Percentiles rank a stretch among this genome's conserved stretches.
Conservation (phyloP, 768 basidiomycete species). For the Leccinellum luteum region DNA sequence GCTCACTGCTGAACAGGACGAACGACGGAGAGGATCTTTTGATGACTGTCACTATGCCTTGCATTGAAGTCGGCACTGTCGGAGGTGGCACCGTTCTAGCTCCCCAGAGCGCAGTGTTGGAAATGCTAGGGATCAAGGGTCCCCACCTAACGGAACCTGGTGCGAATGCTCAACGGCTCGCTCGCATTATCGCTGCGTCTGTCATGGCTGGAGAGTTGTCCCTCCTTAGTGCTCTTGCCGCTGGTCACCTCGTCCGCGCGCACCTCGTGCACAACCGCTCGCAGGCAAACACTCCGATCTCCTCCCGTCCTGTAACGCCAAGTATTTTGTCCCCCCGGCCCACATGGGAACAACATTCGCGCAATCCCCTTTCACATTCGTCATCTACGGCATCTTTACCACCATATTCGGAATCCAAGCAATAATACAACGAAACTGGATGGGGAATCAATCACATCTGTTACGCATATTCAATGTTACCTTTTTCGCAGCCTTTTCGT, state of each 20-base stretch:
- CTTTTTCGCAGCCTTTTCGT: constrained; percentile 12
- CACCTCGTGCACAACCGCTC: constrained; percentile 92
- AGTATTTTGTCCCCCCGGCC: constrained; percentile 31
- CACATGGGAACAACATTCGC: constrained; percentile 25
- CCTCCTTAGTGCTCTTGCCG: constrained; percentile 87
- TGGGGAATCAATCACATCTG: constrained; percentile 18
- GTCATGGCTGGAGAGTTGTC: constrained; percentile 99
- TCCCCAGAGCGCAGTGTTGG: constrained; percentile 87
- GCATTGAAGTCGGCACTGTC: constrained; percentile 96
- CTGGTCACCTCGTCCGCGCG: constrained; percentile 91
- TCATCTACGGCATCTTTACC: constrained; percentile 42
- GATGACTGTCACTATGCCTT: constrained; percentile 97
- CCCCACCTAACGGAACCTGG: constrained; percentile 87
- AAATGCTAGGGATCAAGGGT: constrained; percentile 91
- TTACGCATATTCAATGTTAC: constrained; percentile 20
- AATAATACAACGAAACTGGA: constrained; percentile 10
- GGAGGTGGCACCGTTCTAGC: constrained; percentile 93
- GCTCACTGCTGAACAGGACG: constrained; percentile 45
- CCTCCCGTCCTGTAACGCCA: constrained; percentile 60
- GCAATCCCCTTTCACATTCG: constrained; percentile 30
- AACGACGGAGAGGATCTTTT: constrained; percentile 90
- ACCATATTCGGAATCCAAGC: constrained; percentile 38
- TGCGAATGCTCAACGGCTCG: constrained; percentile 84
- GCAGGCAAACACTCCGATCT: constrained; percentile 72
- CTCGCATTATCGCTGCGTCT: constrained; percentile 83